phyloP scores from a whole-genome alignment of 345 rosid species.

The Salix dunnii region DNA sequence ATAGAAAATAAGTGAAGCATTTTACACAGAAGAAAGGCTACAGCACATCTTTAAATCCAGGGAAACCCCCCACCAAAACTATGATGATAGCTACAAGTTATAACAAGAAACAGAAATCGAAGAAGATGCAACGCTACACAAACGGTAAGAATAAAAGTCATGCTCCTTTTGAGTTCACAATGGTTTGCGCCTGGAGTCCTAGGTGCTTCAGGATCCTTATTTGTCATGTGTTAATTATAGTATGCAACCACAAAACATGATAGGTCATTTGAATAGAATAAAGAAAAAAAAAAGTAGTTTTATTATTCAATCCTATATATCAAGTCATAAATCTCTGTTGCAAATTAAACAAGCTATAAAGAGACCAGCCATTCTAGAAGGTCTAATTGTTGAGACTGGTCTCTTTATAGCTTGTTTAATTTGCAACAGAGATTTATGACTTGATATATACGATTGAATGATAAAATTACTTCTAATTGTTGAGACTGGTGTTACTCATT shows the following conservation, averaged over 20 bases:
- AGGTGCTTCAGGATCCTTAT: neutral
- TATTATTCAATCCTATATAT: neutral
- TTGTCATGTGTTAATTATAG: neutral
- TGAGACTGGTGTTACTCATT: neutral
- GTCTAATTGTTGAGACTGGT: neutral
- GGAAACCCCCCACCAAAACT: too few species aligned
- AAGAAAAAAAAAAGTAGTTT: neutral
- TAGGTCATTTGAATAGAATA: neutral
- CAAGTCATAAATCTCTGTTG: neutral
- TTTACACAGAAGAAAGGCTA: neutral
- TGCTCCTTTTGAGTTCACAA: neutral
- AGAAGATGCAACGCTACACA: neutral
- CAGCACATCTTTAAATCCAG: neutral
- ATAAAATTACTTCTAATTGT: neutral
- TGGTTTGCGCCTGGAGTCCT: neutral
- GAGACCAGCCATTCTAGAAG: neutral
- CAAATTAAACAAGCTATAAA: neutral
- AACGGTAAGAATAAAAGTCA: neutral
- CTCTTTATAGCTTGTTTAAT: too few species aligned
- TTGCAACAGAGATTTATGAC: too few species aligned
- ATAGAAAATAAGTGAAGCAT: neutral
- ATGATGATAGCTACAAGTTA: too few species aligned
- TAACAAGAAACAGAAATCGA: too few species aligned
- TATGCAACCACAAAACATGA: neutral
- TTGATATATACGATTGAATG: too few species aligned